Base-by-base conservation (phyloP, 2,329 filamentous ascomycete species). In the Curvularia spicifera region DNA sequence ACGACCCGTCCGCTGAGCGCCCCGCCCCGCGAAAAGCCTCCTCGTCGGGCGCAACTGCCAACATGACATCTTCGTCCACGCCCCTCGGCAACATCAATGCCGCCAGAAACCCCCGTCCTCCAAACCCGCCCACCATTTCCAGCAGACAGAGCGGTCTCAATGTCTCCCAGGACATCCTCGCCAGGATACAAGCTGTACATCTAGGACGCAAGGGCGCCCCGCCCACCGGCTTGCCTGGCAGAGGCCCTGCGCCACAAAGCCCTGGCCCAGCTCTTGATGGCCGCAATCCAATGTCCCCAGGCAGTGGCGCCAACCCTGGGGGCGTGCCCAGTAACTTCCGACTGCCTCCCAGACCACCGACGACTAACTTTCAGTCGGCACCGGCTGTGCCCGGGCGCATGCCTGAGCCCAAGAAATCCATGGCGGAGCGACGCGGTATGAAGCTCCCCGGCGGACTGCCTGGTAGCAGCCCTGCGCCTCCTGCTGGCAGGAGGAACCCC, bases 11-110 rank as follows among this genome's bases (percentile, higher is more conserved):
- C 29, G 60, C 70, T 18, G 71, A 75, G 5, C 84, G 74, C 78
- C 87, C 74, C 57, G 83, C 86, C 5, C 75, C 87, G 42, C 85
- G 87, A 66, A 85, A 86, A 46, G 77, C 85, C 20, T 87, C 87
- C 53, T 85, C 88, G 49, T 79, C 87, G 20, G 69, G 65, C 55
- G 68, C 68, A 12, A 71, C 69, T 53, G 72, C 80, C 29, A 76
- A 78, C 56, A 93, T 96, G 87, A 91, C 86, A 55, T 80, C 89
- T 6, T 93, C 88, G n/a, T 97, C 93, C n/a, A 95, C 90, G 28
- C 88, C 91, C 40, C 81, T 93, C 4, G 92, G 92, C 40, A 85
- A 91, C 57, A 80, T 97, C 70, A 92, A 89, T 76, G 85, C 87
- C 48, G 87, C 87, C 39, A 81, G 87, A 63, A 81, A 85, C 69